A percentile compares a stretch with the other conserved stretches of the same genome.
These are phyloP conservation scores for Aureobasidium vineae DNA, from an alignment of 2,329 filamentous ascomycete species.

Conservation along the genomic window DNA sequence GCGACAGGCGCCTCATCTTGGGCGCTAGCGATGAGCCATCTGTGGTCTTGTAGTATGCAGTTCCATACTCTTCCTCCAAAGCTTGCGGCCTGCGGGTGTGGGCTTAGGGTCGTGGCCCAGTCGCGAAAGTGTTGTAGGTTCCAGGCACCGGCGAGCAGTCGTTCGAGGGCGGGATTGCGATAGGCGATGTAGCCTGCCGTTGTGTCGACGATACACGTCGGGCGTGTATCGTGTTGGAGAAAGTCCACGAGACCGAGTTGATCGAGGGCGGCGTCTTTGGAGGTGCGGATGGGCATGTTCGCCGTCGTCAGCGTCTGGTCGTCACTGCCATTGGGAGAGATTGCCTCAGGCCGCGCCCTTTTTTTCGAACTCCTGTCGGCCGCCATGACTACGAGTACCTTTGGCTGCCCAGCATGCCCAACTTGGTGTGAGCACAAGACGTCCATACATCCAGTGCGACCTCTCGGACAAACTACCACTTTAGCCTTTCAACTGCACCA, in stretches of 20 bases:
- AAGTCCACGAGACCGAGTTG: not conserved
- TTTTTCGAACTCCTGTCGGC: constrained; percentile 4
- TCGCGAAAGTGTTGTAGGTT: not conserved
- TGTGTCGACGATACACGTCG: constrained; percentile 16
- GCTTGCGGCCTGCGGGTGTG: no score
- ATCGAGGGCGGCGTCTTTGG: not conserved
- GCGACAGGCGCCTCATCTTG: not conserved
- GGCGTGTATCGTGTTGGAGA: constrained; percentile 10
- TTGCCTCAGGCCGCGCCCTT: not conserved
- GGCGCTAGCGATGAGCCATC: constrained; percentile 8
- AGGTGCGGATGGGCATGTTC: constrained; percentile 14
- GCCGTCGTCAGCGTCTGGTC: not conserved
- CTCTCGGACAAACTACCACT: not conserved
- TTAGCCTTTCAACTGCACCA: constrained; percentile 2
- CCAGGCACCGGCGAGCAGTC: not conserved
- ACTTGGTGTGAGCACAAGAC: not conserved
- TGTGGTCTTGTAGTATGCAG: constrained; percentile 1
- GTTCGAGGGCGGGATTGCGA: constrained; percentile 19
- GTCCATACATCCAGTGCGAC: not conserved
- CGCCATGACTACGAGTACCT: not conserved
- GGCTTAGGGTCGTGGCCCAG: constrained; percentile 5
- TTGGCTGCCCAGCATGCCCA: not conserved
- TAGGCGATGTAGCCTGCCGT: not conserved
- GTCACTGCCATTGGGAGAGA: not conserved
- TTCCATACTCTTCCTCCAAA: constrained; percentile 20